phyloP scores from a whole-genome alignment of 768 basidiomycete species.

The Tylopilus balloui region DNA sequence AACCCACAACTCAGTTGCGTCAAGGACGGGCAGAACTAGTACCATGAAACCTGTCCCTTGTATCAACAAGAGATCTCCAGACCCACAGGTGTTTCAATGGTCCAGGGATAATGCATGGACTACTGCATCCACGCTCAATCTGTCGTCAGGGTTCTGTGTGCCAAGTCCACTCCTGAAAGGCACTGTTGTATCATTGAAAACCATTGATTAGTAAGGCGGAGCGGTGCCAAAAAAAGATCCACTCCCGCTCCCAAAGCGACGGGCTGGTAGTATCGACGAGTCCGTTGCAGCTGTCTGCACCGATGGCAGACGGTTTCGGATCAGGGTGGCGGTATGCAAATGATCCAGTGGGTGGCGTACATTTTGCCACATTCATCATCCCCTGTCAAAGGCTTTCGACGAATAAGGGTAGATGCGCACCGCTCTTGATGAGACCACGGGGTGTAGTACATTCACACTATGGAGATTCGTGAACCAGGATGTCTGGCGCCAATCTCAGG shows the following conservation, averaged over 20 bases:
- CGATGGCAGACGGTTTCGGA: too few relatives aligned
- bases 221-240: background rate
- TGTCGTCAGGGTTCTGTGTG: background rate
- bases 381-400: background rate
- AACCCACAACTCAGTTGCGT: slow-evolving; percentile 11
- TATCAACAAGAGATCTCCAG: slow-evolving; percentile 1
- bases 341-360: background rate
- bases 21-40: background rate
- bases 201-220: too few relatives aligned
- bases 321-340: slow-evolving; percentile 7
- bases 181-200: too few relatives aligned
- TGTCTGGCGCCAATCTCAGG: too few relatives aligned
- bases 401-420: background rate
- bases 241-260: background rate
- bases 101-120: background rate
- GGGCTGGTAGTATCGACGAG: background rate
- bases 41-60: slow-evolving; percentile 7
- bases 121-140: background rate
- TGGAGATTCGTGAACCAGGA: slow-evolving; percentile 4
- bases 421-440: slow-evolving; percentile 15
- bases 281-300: too few relatives aligned
- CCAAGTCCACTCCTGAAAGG: background rate
- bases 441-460: background rate
- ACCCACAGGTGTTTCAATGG: background rate
- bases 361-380: background rate